Base-by-base conservation (phyloP, 768 basidiomycete species). In the Lactarius tabidus region DNA sequence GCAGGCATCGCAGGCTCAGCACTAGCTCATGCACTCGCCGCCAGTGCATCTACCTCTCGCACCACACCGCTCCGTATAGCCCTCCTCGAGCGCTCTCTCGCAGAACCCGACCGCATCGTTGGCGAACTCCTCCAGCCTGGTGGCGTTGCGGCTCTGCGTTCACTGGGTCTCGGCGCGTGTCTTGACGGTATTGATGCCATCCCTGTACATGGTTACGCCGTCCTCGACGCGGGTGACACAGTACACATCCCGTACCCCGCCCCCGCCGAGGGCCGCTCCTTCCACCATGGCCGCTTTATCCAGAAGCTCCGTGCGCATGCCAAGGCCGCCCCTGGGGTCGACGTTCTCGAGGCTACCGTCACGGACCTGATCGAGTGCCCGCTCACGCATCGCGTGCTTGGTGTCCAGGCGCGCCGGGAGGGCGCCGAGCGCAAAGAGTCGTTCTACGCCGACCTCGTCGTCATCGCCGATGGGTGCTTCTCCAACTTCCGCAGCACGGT, bases 61-160 rank as follows among this genome's bases (percentile, higher is more conserved):
- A 57, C 75, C 23, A 78, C 78, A 60, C 89, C 89, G 17, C 83
- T 94, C 23, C 84, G 86, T 26, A 87, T 98, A 69, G 89, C 89
- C 20, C 78, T 98, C 0, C 80, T 99, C 62, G 97, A 99, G 76
- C 87, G 96, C 14, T 96, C 95, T 17, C 82, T 98, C 4, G 82
- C 89, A 0, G 90, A 93, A 74, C 97, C 97, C 0, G 94, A 98
- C 80, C 84, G 97, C 20, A 98, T 99, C 69, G 97, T 98, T 38
- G 97, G 97, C 29, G 97, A 99, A 75, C 85, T 98, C 1, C 79
- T 99, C 28, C 97, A 99, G 72, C 97, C 97, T 2, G 95, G 89
- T 1, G 97, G 97, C 1, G 86, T 94, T 28, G 79, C 80, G 15
- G 86, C 93, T 1, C 78, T 99, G 53, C 77, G 84, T 63, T 77